phyloP scores from a whole-genome alignment of 1,284 basidiomycete genomes.

The Fomes fomentarius region DNA sequence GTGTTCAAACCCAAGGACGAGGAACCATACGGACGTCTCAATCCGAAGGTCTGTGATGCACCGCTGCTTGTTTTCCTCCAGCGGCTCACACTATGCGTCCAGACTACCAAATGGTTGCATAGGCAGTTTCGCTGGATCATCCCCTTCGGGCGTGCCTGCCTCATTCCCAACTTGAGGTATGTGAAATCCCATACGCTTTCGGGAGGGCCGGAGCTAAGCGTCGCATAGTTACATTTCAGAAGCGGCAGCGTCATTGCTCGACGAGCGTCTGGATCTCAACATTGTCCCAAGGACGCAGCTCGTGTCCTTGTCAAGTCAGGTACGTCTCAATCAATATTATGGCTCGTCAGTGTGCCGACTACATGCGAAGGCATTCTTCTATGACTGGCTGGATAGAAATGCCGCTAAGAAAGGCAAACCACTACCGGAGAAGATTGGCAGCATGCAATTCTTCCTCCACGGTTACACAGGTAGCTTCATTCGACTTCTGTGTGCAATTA shows the following conservation, averaged over 20 bases:
- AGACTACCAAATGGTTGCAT: conserved; percentile 93
- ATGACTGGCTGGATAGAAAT: conserved; percentile 85
- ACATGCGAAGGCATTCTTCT: conserved; percentile 74
- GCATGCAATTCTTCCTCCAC: conserved; percentile 87
- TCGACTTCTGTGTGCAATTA: not conserved
- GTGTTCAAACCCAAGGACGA: conserved; percentile 93
- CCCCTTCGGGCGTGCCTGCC: conserved; percentile 83
- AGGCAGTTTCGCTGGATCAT: conserved; percentile 84
- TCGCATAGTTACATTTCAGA: conserved; percentile 63
- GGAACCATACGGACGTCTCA: conserved; percentile 82
- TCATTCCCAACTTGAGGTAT: conserved; percentile 83
- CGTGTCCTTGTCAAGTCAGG: conserved; percentile 79
- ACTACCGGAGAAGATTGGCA: conserved; percentile 86
- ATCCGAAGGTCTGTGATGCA: conserved; percentile 64
- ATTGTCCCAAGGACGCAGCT: conserved; percentile 89
- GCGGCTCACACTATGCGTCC: conserved; percentile 4
- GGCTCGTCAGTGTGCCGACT: not conserved
- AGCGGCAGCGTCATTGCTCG: conserved; percentile 87
- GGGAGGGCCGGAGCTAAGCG: not conserved
- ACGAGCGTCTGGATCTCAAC: conserved; percentile 71
- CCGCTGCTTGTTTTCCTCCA: not conserved
- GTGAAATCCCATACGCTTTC: not conserved
- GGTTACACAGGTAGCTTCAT: conserved; percentile 70
- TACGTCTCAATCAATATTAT: conserved; percentile 35
- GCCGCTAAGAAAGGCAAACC: conserved; percentile 80